Evolutionary conservation across 2,329 filamentous ascomycete genomes (phyloP).

Genomic region (Nectriaceae sp.): DNA sequence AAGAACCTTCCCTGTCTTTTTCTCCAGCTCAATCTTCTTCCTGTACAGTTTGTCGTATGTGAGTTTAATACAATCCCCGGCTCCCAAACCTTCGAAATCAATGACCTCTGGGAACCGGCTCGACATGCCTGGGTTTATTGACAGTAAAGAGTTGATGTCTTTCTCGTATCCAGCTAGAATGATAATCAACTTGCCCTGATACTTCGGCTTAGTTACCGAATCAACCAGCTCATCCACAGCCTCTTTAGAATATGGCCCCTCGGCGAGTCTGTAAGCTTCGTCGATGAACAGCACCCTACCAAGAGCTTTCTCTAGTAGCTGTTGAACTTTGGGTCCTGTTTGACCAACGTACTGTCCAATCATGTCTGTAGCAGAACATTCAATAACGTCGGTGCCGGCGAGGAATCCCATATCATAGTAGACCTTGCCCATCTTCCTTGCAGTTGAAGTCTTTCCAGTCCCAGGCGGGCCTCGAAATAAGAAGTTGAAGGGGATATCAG

Average conservation of each 20-base stretch:
- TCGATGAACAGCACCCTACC: conserved; percentile 72
- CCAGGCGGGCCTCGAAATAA: conserved; percentile 67
- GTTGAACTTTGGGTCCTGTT: conserved; percentile 65
- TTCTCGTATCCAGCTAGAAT: conserved; percentile 70
- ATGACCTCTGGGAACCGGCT: conserved; percentile 66
- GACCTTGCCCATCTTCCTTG: conserved; percentile 72
- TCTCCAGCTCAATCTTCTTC: conserved; percentile 20
- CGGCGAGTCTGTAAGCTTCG: conserved; percentile 66
- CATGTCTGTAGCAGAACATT: conserved; percentile 69
- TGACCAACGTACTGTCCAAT: conserved; percentile 70
- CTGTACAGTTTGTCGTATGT: conserved; percentile 42
- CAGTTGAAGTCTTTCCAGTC: conserved; percentile 74
- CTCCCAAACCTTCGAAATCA: conserved; percentile 51
- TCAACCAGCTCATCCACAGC: conserved; percentile 57
- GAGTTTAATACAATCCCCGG: conserved; percentile 41
- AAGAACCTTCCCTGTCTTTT: conserved; percentile 17
- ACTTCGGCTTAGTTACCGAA: conserved; percentile 55
- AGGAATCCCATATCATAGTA: conserved; percentile 77
- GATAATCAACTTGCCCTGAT: conserved; percentile 60
- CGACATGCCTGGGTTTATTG: conserved; percentile 61
- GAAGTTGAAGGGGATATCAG: conserved; percentile 65
- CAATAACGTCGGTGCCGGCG: conserved; percentile 57
- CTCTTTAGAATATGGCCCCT: conserved; percentile 58
- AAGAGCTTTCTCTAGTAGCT: conserved; percentile 59
- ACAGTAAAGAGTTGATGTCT: conserved; percentile 66